A percentile compares a stretch with the other conserved stretches of the same genome.
Evolutionary conservation across 495 filamentous ascomycete genomes (phyloP).

Genomic region (Parathielavia appendiculata): DNA sequence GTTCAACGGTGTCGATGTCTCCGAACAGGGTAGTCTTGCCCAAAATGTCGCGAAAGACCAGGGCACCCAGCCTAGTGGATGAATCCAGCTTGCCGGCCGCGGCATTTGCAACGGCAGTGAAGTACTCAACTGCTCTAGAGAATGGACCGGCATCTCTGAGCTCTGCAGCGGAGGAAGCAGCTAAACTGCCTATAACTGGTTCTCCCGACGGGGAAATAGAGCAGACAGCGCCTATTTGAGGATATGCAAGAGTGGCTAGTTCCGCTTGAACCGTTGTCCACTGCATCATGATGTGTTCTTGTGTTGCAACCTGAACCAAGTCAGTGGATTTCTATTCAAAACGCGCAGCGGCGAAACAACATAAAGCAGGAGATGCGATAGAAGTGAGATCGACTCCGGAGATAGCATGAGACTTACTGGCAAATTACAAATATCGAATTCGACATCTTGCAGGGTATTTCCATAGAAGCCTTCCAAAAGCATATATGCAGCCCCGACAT

Average conservation of each 20-base stretch:
- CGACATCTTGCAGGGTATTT: slow-evolving; percentile 25
- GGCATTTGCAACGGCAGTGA: slow-evolving; percentile 9
- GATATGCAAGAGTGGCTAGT: slow-evolving; percentile 16
- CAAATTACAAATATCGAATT: slow-evolving; percentile 23
- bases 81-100: neutral
- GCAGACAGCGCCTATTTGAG: slow-evolving; percentile 19
- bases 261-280: slow-evolving; percentile 26
- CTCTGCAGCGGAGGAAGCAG: slow-evolving; percentile 11
- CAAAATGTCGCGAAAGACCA: slow-evolving; percentile 1
- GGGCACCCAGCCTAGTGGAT: neutral
- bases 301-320: slow-evolving; percentile 15
- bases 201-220: slow-evolving; percentile 3
- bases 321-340: no score
- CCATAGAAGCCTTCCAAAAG: slow-evolving; percentile 33
- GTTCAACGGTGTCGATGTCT: neutral
- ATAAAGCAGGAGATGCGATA: no score
- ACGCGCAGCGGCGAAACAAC: no score
- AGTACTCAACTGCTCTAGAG: slow-evolving; percentile 15
- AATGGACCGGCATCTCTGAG: slow-evolving; percentile 14
- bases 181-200: slow-evolving; percentile 14
- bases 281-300: slow-evolving; percentile 30
- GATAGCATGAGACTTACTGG: slow-evolving; percentile 18
- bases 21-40: no score
- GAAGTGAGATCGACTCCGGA: no score
- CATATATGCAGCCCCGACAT: slow-evolving; percentile 31